Conservation (phyloP, 345 rosid species). For the Syzygium aromaticum region DNA sequence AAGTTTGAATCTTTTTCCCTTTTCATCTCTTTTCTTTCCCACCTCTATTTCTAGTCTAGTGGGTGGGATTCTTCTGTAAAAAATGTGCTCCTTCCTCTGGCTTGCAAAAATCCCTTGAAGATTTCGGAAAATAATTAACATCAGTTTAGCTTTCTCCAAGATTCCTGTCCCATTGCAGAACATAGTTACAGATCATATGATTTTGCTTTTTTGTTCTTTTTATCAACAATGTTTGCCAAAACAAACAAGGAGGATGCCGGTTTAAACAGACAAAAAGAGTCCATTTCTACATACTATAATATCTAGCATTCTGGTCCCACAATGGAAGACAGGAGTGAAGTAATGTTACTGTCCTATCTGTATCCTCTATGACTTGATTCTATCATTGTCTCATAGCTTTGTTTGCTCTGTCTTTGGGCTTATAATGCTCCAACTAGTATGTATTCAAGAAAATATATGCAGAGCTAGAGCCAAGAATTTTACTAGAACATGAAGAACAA, state of each 20-base stretch:
- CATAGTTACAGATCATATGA: not conserved
- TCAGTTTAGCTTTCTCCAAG: not conserved
- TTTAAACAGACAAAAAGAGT: not conserved
- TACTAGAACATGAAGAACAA: not conserved
- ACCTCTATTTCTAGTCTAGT: slow-evolving; percentile 3
- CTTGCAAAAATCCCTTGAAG: not conserved
- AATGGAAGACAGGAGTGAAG: not conserved
- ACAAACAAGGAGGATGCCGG: not conserved
- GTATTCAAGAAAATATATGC: not conserved
- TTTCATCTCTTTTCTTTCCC: not conserved
- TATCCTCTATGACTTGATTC: not conserved
- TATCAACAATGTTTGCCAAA: not conserved
- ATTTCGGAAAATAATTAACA: not conserved
- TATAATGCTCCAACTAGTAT: not conserved
- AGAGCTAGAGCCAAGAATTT: not conserved
- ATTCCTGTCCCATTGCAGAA: not conserved
- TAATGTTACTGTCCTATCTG: not conserved
- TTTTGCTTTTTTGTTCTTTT: not conserved
- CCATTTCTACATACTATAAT: not conserved
- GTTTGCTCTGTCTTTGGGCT: not conserved
- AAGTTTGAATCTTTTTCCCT: slow-evolving; percentile 11
- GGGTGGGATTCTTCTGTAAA: slow-evolving; percentile 21
- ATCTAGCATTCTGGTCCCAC: not conserved
- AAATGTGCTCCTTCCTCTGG: not conserved
- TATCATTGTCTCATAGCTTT: not conserved